Evolutionary conservation across 2,329 filamentous ascomycete genomes (phyloP), one percentile per base, ranked within the genome.

Genomic region (Coniochaeta sp.): DNA sequence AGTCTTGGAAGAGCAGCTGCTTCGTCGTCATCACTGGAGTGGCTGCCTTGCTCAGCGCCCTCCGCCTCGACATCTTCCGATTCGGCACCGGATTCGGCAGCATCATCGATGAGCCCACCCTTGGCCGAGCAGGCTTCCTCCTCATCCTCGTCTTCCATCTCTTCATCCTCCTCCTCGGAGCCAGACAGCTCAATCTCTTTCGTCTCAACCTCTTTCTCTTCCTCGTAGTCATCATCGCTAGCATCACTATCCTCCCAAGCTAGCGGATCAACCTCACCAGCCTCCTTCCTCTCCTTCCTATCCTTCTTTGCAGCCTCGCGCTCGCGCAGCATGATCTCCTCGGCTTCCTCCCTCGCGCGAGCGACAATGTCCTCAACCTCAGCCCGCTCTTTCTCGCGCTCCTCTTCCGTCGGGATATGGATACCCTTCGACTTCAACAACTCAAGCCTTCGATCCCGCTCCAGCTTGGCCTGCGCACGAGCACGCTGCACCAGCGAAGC

Each of bases 291-390:
- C 62, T 73, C 77, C 68, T 74, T 79, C 67, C 70, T 81, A 59
- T 86, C 81, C 68, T 86, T 85, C 75, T 90, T 93, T 0, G 85
- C 86, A 52, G 85, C 86, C 31, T 84, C 88, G 64, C 86, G 86
- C 74, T 99, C 95, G 57, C 86, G 80, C 67, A 89, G 85, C 73
- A 88, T 89, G 57, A 98, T 87, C 65, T 89, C 87, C 52, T 89
- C 84, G 1, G 88, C 93, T 70, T 98, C 91, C 63, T 86, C 81
- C 61, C 92, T 83, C 22, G 93, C 93, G 67, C 88, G 92, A 56
- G 93, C 89, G 28, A 98, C 84, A 62, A 98, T 83, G 68, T 97
- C 89, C 67, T 98, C 95, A 14, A 96, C 86, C 62, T 93, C 86
- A 61, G 89, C 86, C 72, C 91, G 85, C 70, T 96, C 89, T 36